phyloP scores from a whole-genome alignment of 176 grass and related monocot genomes.

The Aegilops tauschii region DNA sequence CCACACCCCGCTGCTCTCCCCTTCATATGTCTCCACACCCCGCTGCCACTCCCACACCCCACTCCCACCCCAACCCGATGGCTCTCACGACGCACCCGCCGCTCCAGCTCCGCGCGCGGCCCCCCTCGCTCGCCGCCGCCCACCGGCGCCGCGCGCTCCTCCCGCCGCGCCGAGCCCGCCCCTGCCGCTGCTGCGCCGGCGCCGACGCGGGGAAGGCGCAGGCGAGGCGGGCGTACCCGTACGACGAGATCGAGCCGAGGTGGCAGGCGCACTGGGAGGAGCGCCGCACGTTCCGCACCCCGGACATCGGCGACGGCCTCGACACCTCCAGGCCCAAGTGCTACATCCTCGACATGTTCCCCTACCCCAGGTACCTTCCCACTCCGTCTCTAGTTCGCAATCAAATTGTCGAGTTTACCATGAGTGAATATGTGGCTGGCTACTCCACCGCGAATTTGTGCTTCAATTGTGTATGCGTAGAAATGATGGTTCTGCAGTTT shows the following conservation, averaged over 20 bases:
- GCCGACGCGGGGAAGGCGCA: slow-evolving; percentile 19
- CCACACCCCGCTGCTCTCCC: not conserved
- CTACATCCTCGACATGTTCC: slow-evolving; percentile 99
- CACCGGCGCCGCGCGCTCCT: not conserved
- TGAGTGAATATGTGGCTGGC: not conserved
- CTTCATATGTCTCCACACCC: slow-evolving; percentile 15
- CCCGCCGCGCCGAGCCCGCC: slow-evolving; percentile 4
- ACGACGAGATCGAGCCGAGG: slow-evolving; percentile 74
- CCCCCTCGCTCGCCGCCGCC: not conserved
- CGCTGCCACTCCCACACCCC: not conserved
- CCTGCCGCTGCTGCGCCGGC: slow-evolving; percentile 10
- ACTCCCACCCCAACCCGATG: not conserved
- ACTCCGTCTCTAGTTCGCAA: not conserved
- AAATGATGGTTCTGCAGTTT: not conserved
- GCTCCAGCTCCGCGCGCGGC: slow-evolving; percentile 20
- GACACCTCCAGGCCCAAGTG: slow-evolving; percentile 83
- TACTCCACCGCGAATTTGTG: not conserved
- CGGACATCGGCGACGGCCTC: slow-evolving; percentile 58
- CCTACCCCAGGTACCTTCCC: slow-evolving; percentile 72
- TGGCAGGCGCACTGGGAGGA: slow-evolving; percentile 96
- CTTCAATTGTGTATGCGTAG: not conserved
- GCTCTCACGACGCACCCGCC: slow-evolving; percentile 37
- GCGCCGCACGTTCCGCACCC: slow-evolving; percentile 72
- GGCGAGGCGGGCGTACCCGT: slow-evolving; percentile 66
- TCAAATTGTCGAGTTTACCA: not conserved